Evolutionary conservation across 192 early-diverging fungal genomes (phyloP), one percentile per base, ranked within the genome.

Genomic region (Gaertneriomyces sp.): DNA sequence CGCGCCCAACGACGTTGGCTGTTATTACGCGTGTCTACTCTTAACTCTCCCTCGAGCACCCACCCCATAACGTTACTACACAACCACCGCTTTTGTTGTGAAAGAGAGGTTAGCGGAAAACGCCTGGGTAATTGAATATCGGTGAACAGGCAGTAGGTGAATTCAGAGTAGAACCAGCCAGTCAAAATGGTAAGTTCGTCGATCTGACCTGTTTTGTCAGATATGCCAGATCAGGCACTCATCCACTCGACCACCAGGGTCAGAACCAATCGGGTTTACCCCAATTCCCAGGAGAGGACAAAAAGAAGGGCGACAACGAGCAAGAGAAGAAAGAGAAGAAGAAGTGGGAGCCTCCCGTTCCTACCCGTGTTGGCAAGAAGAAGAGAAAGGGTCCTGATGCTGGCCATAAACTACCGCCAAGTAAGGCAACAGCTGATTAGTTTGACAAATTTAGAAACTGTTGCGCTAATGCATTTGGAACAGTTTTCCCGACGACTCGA

Each of bases 281-380:
- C 52, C 61, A 61, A 45, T 81, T 77, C 1, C 84, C 81, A 55
- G 88, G 85, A 64, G 82, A 84, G 49, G 76, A 84, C 66, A 87
- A 90, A 53, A 77, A 81, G 46, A 79, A 83, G 69, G 81, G 53
- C 16, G 12, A 16, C 49, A 63, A 47, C 39, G 52, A 61, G 62
- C 50, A 70, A 43, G 82, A 90, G 76, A 93, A 97, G 90, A 92
- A 95, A 69, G 67, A 83, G 60, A 79, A 84, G 71, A 87, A 87
- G 73, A 93, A 96, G 83, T 99, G 93, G 92, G 95, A 98, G 79
- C 97, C 95, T 42, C 95, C 97, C 19, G 81, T 97, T 50, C 95
- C 97, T 12, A 99, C 97, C n/a, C 89, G 93, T 54, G 93, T 98
- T 16, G 95, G 97, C 62, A 96, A 98, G 82, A 95, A 94, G 86